phyloP scores from a whole-genome alignment of 2,329 filamentous ascomycete species.

The Colletotrichum sp. region DNA sequence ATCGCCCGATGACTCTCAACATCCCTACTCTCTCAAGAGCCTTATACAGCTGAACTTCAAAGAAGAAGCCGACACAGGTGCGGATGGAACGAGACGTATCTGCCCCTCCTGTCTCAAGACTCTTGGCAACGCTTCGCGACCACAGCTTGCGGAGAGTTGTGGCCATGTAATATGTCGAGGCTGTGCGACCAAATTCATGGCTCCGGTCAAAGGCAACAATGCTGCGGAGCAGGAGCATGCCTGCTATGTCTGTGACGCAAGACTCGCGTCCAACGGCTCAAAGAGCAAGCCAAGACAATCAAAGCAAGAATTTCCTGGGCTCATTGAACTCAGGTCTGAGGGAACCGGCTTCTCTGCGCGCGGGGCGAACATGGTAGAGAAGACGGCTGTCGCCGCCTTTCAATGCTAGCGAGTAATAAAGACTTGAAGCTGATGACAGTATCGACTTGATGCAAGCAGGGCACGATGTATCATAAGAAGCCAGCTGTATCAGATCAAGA shows the following conservation, averaged over 20 bases:
- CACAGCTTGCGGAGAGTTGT: conserved; percentile 84
- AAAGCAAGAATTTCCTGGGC: conserved; percentile 68
- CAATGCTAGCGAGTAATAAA: conserved; percentile 63
- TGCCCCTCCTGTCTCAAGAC: conserved; percentile 89
- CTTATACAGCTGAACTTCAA: conserved; percentile 80
- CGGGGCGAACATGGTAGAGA: conserved; percentile 84
- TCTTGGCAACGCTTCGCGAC: conserved; percentile 81
- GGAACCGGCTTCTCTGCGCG: conserved; percentile 92
- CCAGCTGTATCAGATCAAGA: background rate
- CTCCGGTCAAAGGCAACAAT: conserved; percentile 49
- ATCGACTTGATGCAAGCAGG: background rate
- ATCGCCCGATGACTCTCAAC: conserved; percentile 68
- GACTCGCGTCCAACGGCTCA: conserved; percentile 62
- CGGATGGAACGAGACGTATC: conserved; percentile 48
- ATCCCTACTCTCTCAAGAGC: conserved; percentile 78
- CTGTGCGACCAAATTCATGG: conserved; percentile 86
- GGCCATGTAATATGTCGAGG: conserved; percentile 90
- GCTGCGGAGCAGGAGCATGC: conserved; percentile 50
- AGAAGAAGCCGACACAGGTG: conserved; percentile 63
- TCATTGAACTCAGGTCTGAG: conserved; percentile 83
- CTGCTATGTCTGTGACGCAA: conserved; percentile 88
- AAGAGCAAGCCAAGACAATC: conserved; percentile 43
- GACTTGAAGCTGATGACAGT: background rate
- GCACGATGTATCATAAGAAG: background rate
- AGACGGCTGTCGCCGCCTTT: conserved; percentile 74